phyloP scores from a whole-genome alignment of 495 filamentous ascomycete species.

The Talaromyces trachyspermus region DNA sequence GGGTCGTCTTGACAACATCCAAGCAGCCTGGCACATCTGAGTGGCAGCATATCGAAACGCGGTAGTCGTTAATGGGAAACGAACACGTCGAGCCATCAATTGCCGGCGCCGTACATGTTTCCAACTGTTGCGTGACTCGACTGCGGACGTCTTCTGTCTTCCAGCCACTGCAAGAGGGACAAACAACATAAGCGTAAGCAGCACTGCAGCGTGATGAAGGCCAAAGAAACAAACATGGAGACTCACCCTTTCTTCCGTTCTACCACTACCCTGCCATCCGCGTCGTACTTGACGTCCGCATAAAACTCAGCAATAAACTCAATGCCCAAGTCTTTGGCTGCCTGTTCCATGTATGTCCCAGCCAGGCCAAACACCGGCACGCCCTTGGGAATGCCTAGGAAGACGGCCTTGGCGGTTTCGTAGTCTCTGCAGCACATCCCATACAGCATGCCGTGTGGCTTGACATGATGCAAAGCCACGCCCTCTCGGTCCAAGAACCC shows the following conservation, averaged over 20 bases:
- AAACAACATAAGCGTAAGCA: neutral
- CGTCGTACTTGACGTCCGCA: neutral
- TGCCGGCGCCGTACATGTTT: neutral
- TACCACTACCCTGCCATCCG: neutral
- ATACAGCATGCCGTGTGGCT: conserved; percentile 51
- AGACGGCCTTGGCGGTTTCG: conserved; percentile 43
- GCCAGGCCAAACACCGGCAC: conserved; percentile 49
- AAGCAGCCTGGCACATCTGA: neutral
- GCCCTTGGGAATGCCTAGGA: conserved; percentile 41
- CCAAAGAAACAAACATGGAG: too few relatives aligned
- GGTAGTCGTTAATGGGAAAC: neutral
- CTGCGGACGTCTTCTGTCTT: neutral
- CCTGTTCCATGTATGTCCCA: conserved; percentile 46
- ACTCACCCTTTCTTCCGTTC: neutral
- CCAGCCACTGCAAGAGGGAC: neutral
- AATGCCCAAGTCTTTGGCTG: conserved; percentile 43
- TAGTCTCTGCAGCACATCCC: conserved; percentile 50
- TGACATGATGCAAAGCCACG: conserved; percentile 50
- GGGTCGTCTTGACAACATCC: neutral
- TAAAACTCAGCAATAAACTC: conserved; percentile 36
- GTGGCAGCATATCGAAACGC: neutral
- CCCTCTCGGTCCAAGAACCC: conserved; percentile 49
- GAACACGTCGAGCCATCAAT: neutral
- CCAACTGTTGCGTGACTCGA: neutral
- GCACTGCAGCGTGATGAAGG: neutral